Evolutionary conservation across 1,284 basidiomycete species (phyloP).

Genomic region (Boletus austroedulis): DNA sequence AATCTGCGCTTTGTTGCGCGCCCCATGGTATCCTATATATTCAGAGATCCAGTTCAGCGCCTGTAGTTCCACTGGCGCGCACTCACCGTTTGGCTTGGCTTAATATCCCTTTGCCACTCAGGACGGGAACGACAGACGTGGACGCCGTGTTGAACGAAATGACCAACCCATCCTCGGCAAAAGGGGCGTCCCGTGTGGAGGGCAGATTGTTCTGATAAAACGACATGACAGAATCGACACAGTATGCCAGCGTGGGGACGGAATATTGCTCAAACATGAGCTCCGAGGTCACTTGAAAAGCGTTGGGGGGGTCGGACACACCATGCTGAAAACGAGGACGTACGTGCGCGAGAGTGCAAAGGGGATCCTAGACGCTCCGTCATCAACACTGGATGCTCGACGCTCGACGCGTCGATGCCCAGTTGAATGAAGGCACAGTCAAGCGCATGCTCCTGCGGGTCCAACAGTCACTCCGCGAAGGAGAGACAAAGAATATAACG

Average conservation of each 20-base stretch:
- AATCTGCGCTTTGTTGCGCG: constrained; percentile 84
- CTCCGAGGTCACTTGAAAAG: constrained; percentile 73
- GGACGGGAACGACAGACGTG: constrained; percentile 84
- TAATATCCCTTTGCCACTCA: constrained; percentile 77
- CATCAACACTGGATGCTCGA: constrained; percentile 93
- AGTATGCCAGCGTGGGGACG: constrained; percentile 85
- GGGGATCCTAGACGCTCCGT: constrained; percentile 90
- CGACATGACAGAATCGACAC: constrained; percentile 90
- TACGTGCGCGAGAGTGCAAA: constrained; percentile 82
- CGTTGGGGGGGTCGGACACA: too few relatives aligned
- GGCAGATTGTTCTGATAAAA: constrained; percentile 75
- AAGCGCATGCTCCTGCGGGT: constrained; percentile 82
- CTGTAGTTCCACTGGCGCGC: background rate
- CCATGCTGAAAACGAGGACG: constrained; percentile 34
- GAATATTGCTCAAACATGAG: constrained; percentile 95
- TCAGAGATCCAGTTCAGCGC: constrained; percentile 4
- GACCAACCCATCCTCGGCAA: constrained; percentile 70
- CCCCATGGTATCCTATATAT: constrained; percentile 86
- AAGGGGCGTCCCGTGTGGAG: constrained; percentile 33
- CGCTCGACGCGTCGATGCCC: constrained; percentile 74
- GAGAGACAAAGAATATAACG: constrained; percentile 33
- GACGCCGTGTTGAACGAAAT: constrained; percentile 84
- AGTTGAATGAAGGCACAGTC: constrained; percentile 91
- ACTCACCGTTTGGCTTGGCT: constrained; percentile 80
- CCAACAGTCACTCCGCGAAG: too few relatives aligned